These are phyloP conservation scores for Xerocomellus intermedius DNA, from an alignment of 768 basidiomycete genomes.

Conservation along the genomic window DNA sequence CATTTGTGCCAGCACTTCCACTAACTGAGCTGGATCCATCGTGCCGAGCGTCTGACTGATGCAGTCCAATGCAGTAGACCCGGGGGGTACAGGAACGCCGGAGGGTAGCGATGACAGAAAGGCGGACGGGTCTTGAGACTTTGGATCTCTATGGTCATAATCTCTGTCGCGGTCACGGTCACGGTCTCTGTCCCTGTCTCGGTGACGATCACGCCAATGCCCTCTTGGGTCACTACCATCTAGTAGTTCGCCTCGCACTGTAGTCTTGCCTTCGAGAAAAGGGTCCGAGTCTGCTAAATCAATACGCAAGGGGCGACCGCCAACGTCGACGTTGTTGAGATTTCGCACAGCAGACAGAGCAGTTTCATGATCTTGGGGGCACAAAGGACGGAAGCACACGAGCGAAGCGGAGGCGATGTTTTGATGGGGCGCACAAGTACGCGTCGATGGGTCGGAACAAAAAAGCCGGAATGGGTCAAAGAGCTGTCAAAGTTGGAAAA, in stretches of 20 bases:
- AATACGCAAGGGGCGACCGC: slow-evolving; percentile 89
- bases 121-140: slow-evolving; percentile 41
- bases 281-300: slow-evolving; percentile 94
- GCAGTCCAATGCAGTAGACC: slow-evolving; percentile 70
- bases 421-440: slow-evolving; percentile 6
- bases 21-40: slow-evolving; percentile 79
- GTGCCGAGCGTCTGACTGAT: slow-evolving; percentile 85
- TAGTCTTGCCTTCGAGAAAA: slow-evolving; percentile 87
- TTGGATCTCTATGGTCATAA: slow-evolving; percentile 34
- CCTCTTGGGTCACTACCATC: slow-evolving; percentile 52
- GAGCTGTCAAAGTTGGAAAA: slow-evolving; percentile 22
- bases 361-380: slow-evolving; percentile 82
- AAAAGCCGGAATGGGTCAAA: slow-evolving; percentile 40
- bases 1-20: slow-evolving; percentile 97
- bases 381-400: slow-evolving; percentile 17
- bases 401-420: not conserved
- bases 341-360: slow-evolving; percentile 95
- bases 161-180: slow-evolving; percentile 51
- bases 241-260: slow-evolving; percentile 77
- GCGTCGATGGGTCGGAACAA: slow-evolving; percentile 9
- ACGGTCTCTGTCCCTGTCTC: slow-evolving; percentile 50
- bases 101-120: slow-evolving; percentile 70
- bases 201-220: slow-evolving; percentile 47
- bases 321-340: slow-evolving; percentile 88
- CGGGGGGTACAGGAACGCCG: slow-evolving; percentile 72